These are phyloP conservation scores for Rhizopus delemar DNA, from an alignment of 371 early-diverging fungal species.

Conservation along the genomic window DNA sequence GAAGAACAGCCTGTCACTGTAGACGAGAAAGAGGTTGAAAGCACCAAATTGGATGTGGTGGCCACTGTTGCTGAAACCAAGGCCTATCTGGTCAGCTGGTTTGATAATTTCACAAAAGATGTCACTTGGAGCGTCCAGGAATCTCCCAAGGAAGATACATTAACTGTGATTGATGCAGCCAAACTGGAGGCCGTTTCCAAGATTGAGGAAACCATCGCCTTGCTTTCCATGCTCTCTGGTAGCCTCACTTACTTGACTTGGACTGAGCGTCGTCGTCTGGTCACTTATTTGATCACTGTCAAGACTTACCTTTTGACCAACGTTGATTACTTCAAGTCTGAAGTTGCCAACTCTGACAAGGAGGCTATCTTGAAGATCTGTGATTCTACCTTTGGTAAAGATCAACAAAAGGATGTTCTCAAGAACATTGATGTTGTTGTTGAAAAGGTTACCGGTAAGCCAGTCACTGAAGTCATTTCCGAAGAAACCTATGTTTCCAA, in stretches of 20 bases:
- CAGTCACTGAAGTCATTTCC: background rate
- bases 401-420: conserved; percentile 11
- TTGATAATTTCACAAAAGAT: conserved; percentile 14
- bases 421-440: conserved; percentile 20
- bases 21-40: conserved; percentile 15
- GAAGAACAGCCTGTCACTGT: conserved; percentile 2
- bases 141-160: background rate
- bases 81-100: conserved; percentile 19
- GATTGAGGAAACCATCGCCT: conserved; percentile 21
- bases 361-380: conserved; percentile 13
- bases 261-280: conserved; percentile 31
- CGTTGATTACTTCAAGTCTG: conserved; percentile 10
- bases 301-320: conserved; percentile 24
- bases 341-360: conserved; percentile 12
- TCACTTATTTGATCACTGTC: conserved; percentile 25
- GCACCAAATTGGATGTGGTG: conserved; percentile 23
- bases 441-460: conserved; percentile 6
- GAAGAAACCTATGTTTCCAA: conserved; percentile 1
- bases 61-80: conserved; percentile 26
- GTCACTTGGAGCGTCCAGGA: conserved; percentile 12
- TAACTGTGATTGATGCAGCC: conserved; percentile 23
- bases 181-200: conserved; percentile 20
- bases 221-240: conserved; percentile 13
- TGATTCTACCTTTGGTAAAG: conserved; percentile 26
- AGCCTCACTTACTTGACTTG: conserved; percentile 19